These are phyloP conservation scores for Aspergillus sojae DNA, from an alignment of 2,329 filamentous ascomycete species.

Conservation along the genomic window DNA sequence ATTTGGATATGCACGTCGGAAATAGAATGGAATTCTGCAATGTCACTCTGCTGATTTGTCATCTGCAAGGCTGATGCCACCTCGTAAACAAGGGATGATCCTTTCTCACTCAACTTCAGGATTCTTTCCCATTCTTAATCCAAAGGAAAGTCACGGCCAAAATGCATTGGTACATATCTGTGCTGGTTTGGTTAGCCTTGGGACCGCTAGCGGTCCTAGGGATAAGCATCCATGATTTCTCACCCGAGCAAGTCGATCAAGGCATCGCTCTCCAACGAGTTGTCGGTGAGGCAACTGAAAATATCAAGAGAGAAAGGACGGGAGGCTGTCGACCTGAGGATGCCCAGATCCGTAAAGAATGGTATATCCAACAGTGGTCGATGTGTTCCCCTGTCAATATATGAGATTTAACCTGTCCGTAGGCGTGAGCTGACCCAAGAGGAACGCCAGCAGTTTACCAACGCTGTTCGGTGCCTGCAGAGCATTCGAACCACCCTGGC, in stretches of 20 bases:
- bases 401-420: not conserved
- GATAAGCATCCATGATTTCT: not conserved
- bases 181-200: no score
- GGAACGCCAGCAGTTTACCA: not conserved
- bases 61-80: not conserved
- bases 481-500: not conserved
- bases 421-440: not conserved
- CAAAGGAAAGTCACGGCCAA: no score
- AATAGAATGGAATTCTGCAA: not conserved
- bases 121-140: no score
- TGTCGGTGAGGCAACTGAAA: not conserved
- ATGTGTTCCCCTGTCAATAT: not conserved
- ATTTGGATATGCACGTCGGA: not conserved
- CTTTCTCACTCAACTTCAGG: no score
- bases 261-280: not conserved
- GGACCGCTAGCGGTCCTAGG: not conserved
- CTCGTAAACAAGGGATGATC: not conserved
- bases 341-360: not conserved
- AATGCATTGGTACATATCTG: not conserved
- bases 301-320: not conserved
- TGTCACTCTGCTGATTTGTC: not conserved
- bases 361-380: not conserved
- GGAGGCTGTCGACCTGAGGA: not conserved
- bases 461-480: constrained; percentile 11
- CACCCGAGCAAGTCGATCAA: not conserved